These are phyloP conservation scores for Fusarium longipes DNA, from an alignment of 2,329 filamentous ascomycete species.

Conservation along the genomic window DNA sequence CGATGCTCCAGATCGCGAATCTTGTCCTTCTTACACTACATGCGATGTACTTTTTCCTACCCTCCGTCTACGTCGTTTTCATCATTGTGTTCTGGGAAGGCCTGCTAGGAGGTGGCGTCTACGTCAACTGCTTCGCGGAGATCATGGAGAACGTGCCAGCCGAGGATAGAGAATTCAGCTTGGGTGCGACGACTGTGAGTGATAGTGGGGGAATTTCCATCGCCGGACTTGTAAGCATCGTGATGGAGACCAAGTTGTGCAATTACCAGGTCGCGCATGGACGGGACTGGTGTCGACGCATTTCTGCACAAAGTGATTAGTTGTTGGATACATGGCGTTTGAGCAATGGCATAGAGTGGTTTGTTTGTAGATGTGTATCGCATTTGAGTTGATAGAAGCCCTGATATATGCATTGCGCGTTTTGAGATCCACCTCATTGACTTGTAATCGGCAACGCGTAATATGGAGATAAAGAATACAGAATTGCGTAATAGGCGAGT, in stretches of 20 bases:
- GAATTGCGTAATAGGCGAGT: constrained; percentile 17
- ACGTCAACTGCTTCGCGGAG: constrained; percentile 95
- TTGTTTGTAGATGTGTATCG: constrained; percentile 1
- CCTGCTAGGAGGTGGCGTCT: constrained; percentile 87
- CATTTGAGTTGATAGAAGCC: constrained; percentile 8
- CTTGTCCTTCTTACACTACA: constrained; percentile 79
- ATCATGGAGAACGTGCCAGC: constrained; percentile 85
- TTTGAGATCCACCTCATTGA: background rate
- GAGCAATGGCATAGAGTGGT: background rate
- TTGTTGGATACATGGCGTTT: constrained; percentile 12
- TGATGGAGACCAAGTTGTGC: constrained; percentile 84
- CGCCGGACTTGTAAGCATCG: constrained; percentile 85
- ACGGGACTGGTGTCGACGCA: constrained; percentile 76
- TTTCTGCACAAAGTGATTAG: constrained; percentile 52
- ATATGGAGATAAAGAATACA: background rate
- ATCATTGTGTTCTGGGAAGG: constrained; percentile 93
- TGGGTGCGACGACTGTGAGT: constrained; percentile 90
- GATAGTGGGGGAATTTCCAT: constrained; percentile 92
- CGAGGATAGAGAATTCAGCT: constrained; percentile 87
- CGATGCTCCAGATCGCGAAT: constrained; percentile 84
- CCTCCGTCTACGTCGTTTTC: constrained; percentile 88
- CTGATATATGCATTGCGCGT: constrained; percentile 17
- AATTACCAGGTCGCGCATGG: constrained; percentile 86
- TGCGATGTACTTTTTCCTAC: constrained; percentile 82
- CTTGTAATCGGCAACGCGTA: constrained; percentile 15